phyloP scores from a whole-genome alignment of 2,329 filamentous ascomycete genomes.

The Amauroascus verrucosus region DNA sequence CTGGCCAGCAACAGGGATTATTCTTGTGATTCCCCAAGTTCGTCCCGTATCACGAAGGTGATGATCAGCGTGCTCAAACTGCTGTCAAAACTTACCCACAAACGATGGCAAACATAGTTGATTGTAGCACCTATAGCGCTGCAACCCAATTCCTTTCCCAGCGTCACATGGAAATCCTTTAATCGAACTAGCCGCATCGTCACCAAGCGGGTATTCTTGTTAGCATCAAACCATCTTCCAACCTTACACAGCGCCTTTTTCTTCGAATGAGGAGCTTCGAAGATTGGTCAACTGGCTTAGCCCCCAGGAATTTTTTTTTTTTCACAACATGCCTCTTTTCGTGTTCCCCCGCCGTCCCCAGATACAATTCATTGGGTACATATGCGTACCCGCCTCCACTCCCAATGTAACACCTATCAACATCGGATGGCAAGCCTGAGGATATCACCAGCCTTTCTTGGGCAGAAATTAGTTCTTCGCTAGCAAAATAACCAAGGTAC shows the following conservation, averaged over 20 bases:
- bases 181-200: no score
- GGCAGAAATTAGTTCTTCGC: not conserved
- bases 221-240: no score
- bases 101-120: not conserved
- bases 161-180: not conserved
- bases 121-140: not conserved
- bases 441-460: not conserved
- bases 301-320: not conserved
- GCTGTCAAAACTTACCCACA: not conserved
- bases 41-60: not conserved
- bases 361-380: not conserved
- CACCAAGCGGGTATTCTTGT: no score
- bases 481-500: not conserved
- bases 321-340: not conserved
- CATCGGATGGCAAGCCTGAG: not conserved
- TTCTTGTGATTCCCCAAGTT: not conserved
- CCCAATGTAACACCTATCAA: not conserved
- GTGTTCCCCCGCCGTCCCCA: not conserved
- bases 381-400: not conserved
- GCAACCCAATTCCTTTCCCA: not conserved
- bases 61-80: not conserved
- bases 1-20: not conserved
- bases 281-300: not conserved
- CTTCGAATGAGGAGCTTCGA: no score
- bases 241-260: no score